These are phyloP conservation scores for Cladosporium sp. DNA, from an alignment of 2,329 filamentous ascomycete genomes.

Conservation along the genomic window DNA sequence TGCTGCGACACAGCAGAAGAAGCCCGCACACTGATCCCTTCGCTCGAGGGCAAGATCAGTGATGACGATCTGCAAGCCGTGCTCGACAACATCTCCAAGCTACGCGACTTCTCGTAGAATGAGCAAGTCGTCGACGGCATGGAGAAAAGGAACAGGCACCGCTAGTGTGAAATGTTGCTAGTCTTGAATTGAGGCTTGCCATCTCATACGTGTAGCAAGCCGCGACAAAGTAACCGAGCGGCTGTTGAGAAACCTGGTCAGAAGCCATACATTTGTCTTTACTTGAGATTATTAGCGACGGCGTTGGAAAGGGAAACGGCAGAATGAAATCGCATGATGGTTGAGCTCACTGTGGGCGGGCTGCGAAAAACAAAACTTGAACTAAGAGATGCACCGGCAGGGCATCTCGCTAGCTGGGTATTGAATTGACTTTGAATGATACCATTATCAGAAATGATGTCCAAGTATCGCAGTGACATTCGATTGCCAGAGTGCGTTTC, in stretches of 20 bases:
- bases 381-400: neutral
- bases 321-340: neutral
- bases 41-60: conserved; percentile 80
- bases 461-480: neutral
- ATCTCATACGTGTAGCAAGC: neutral
- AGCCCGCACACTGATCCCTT: conserved; percentile 93
- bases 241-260: neutral
- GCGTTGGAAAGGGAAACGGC: conserved; percentile 1
- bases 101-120: conserved; percentile 50
- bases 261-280: neutral
- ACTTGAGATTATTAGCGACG: conserved; percentile 12
- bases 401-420: neutral
- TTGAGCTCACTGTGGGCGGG: neutral
- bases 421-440: neutral
- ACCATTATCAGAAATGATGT: neutral
- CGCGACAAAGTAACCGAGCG: neutral
- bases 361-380: neutral
- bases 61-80: conserved; percentile 87
- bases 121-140: neutral
- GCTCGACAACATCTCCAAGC: conserved; percentile 85
- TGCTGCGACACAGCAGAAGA: conserved; percentile 93
- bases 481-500: neutral
- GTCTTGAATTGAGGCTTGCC: neutral
- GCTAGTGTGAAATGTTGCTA: neutral
- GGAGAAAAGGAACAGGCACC: neutral